A percentile compares a stretch with the other conserved stretches of the same genome.
These are phyloP conservation scores for Aspergillus ruber DNA, from an alignment of 2,329 filamentous ascomycete genomes.

Conservation along the genomic window DNA sequence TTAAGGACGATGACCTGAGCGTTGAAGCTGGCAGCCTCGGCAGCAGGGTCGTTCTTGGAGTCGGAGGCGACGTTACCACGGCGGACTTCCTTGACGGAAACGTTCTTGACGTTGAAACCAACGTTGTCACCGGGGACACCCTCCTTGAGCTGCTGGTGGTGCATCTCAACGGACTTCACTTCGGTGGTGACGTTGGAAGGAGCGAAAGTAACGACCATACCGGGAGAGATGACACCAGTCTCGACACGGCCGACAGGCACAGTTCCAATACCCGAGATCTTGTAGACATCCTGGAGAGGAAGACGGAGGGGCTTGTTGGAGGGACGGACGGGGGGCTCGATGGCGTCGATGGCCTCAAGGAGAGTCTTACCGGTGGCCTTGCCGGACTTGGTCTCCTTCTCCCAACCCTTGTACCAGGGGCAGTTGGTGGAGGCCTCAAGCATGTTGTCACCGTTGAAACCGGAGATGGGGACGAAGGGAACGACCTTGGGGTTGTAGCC, in stretches of 20 bases:
- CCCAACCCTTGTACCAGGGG: constrained; percentile 99
- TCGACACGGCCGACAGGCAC: constrained; percentile 99
- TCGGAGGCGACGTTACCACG: constrained; percentile 99
- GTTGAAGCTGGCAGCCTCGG: constrained; percentile 87
- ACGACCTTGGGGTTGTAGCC: constrained; percentile 99
- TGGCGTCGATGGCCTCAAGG: constrained; percentile 96
- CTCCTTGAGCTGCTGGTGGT: constrained; percentile 97
- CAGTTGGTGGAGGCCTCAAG: constrained; percentile 80
- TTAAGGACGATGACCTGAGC: constrained; percentile 99
- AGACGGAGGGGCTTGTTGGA: constrained; percentile 99
- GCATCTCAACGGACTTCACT: constrained; percentile 99
- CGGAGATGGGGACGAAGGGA: constrained; percentile 98
- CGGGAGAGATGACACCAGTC: constrained; percentile 89
- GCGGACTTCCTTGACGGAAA: constrained; percentile 99
- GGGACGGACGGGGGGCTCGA: constrained; percentile 87
- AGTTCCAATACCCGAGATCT: constrained; percentile 99
- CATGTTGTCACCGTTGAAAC: constrained; percentile 99
- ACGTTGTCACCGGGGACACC: constrained; percentile 99
- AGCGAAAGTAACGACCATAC: constrained; percentile 90
- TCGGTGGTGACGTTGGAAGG: constrained; percentile 99
- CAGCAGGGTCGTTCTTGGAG: constrained; percentile 98
- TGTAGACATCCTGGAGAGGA: constrained; percentile 99
- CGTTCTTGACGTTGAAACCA: constrained; percentile 99
- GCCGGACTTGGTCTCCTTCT: constrained; percentile 90
- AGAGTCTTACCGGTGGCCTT: constrained; percentile 94